Percentiles rank a stretch among this genome's conserved stretches.
These are phyloP conservation scores for Boletellus deceptivus DNA, from an alignment of 1,284 basidiomycete species.

Conservation along the genomic window DNA sequence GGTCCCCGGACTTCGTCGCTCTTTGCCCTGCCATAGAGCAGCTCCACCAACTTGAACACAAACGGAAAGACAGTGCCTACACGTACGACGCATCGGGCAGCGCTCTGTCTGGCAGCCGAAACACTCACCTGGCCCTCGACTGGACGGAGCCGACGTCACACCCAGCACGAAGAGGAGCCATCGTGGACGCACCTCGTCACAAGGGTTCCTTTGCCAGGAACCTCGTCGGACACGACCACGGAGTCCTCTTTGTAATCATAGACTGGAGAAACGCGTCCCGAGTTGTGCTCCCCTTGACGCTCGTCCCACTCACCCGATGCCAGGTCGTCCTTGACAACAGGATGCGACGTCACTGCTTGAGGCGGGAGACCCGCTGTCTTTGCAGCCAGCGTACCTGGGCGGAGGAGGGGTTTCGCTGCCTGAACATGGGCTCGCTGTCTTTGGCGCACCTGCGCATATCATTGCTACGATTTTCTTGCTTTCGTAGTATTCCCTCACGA, in stretches of 20 bases:
- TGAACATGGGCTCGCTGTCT: background rate
- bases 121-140: constrained; percentile 72
- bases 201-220: constrained; percentile 49
- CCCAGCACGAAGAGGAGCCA: background rate
- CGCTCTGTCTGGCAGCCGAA: background rate
- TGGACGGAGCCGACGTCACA: constrained; percentile 27
- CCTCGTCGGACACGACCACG: constrained; percentile 61
- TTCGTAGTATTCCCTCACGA: constrained; percentile 63
- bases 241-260: constrained; percentile 78
- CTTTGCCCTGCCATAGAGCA: constrained; percentile 64
- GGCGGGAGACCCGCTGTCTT: constrained; percentile 60
- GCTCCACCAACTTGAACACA: constrained; percentile 69
- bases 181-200: constrained; percentile 61
- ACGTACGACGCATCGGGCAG: background rate
- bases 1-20: constrained; percentile 65
- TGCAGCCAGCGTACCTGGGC: constrained; percentile 65
- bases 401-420: background rate
- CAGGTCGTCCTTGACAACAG: constrained; percentile 66
- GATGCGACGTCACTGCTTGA: constrained; percentile 78
- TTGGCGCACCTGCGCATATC: constrained; percentile 72
- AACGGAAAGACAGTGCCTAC: constrained; percentile 77
- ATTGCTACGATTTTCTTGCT: constrained; percentile 69
- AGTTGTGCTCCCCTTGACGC: background rate
- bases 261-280: constrained; percentile 39
- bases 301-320: constrained; percentile 45